Evolutionary conservation across 2,329 filamentous ascomycete genomes (phyloP), one percentile per base, ranked within the genome.

Genomic region (Zymoseptoria ardabiliae): DNA sequence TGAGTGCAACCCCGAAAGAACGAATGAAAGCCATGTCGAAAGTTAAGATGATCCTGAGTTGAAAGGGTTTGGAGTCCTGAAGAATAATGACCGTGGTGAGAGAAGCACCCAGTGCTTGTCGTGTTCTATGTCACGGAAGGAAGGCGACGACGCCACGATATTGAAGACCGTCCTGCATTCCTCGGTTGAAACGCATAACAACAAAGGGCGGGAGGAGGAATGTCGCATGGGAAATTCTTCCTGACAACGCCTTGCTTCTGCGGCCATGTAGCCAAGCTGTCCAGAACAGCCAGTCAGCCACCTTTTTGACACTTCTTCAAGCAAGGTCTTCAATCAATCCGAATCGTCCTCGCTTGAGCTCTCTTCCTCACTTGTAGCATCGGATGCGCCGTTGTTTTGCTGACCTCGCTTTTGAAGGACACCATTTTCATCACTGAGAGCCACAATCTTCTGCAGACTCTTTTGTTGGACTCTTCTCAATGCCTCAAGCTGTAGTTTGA

Each of bases 391-490:
- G 48, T 65, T 64, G 30, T 13, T 58, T 45, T 65, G 62, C 41
- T 68, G 68, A 61, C 76, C 72, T 53, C 69, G 61, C 23, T 67
- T 58, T 49, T 72, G 54, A 28, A 76, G 66, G 41, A 67, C 72
- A 49, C 74, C 72, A 41, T 72, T 73, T 63, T 79, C 76, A 51
- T 75, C 71, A 50, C 73, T 73, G 56, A 79, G 54, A 59, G 75
- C 73, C 13, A 74, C 74, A 23, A 80, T 68, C 59, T 78, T 77
- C 21, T 74, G 69, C 56, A 80, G 76, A 4, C 75, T 77, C 35
- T 74, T 74, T 59, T 72, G 76, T 64, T 79, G 77, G 28, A 79
- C 70, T 49, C 76, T 71, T 62, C 78, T 73, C 28, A 80, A 66
- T 4, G 75, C 74, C 20, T 74, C 76, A 17, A 80, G 57, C 59